phyloP scores from a whole-genome alignment of 257 asterid species.

The Capsicum chinense region DNA sequence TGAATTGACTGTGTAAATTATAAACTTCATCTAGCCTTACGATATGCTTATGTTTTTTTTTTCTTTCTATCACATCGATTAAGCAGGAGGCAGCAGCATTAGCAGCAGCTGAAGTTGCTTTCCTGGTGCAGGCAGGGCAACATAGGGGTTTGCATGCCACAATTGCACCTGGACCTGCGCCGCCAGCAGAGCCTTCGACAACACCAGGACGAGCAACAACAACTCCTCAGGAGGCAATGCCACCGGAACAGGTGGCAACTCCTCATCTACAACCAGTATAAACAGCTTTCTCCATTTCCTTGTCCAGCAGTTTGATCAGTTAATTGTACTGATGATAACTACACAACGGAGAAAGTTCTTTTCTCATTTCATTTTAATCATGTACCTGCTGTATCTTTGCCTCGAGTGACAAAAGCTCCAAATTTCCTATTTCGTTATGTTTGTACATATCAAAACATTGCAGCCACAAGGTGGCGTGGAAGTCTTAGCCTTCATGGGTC shows the following conservation, averaged over 20 bases:
- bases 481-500: neutral
- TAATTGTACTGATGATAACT: conserved; percentile 6
- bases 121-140: conserved; percentile 52
- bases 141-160: conserved; percentile 51
- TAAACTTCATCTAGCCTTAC: neutral
- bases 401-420: neutral
- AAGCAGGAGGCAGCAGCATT: conserved; percentile 54
- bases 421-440: neutral
- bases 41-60: neutral
- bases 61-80: neutral
- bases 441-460: conserved; percentile 19
- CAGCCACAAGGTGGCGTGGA: conserved; percentile 1
- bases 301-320: neutral
- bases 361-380: neutral
- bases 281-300: conserved; percentile 11
- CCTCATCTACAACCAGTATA: conserved; percentile 23
- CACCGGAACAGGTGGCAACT: conserved; percentile 23
- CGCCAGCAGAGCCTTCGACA: conserved; percentile 31
- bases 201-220: conserved; percentile 26
- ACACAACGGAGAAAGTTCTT: neutral
- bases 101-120: conserved; percentile 58
- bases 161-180: conserved; percentile 40
- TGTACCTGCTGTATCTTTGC: conserved; percentile 3
- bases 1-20: neutral
- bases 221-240: conserved; percentile 26